A percentile compares a stretch with the other conserved stretches of the same genome.
phyloP scores from a whole-genome alignment of 257 asterid genomes.

The Solanum infundibuliforme region DNA sequence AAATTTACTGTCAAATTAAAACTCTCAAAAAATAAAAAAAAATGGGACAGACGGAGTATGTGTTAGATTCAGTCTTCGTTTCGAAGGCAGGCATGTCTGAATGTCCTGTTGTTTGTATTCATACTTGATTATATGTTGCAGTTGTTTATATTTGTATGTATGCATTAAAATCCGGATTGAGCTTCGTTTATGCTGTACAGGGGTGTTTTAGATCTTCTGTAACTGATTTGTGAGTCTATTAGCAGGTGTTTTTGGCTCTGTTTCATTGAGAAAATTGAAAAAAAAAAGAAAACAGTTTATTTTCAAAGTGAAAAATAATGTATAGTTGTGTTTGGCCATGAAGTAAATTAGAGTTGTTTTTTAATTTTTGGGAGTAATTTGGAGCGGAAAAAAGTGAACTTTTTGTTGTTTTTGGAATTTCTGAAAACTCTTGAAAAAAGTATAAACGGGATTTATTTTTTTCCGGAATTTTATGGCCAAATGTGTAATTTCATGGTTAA shows the following conservation, averaged over 20 bases:
- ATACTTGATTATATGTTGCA: background rate
- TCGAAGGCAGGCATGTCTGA: background rate
- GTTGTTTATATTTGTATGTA: background rate
- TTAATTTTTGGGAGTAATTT: background rate
- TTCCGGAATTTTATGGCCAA: background rate
- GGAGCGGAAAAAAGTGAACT: background rate
- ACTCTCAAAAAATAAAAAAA: too few species aligned
- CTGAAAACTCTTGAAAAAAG: background rate
- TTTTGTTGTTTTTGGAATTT: background rate
- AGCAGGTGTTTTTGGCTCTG: background rate
- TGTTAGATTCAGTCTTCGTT: background rate
- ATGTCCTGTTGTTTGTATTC: background rate
- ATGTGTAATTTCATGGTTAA: background rate
- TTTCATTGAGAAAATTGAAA: background rate
- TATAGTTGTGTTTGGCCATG: background rate
- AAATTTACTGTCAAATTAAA: too few species aligned
- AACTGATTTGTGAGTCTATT: background rate
- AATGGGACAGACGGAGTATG: background rate
- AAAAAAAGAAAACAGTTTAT: background rate
- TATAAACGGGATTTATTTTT: background rate
- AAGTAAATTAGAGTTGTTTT: background rate
- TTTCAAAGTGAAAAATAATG: background rate
- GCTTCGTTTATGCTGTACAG: background rate
- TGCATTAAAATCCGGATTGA: background rate
- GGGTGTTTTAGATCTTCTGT: background rate